phyloP scores from a whole-genome alignment of 2,329 filamentous ascomycete genomes.

The Colletotrichum salicis region DNA sequence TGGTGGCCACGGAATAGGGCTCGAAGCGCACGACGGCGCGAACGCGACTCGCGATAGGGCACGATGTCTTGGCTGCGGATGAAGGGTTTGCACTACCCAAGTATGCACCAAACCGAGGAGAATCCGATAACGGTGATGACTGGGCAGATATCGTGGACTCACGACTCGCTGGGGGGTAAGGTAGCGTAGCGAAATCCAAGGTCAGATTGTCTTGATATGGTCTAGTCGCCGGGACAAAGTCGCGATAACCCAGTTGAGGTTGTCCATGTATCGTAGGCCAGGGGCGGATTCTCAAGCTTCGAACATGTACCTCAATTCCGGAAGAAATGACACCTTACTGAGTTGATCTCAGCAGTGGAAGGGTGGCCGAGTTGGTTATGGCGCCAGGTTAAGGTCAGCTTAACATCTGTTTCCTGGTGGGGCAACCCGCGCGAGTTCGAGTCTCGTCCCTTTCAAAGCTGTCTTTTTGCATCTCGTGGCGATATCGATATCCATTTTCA shows the following conservation, averaged over 20 bases:
- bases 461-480: neutral
- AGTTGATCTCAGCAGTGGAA: neutral
- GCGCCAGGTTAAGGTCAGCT: constrained; percentile 36
- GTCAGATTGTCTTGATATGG: neutral
- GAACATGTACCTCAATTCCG: fast-evolving
- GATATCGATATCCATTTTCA: no score
- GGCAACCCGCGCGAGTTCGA: constrained; percentile 36
- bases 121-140: neutral
- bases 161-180: neutral
- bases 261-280: no score
- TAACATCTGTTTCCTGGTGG: constrained; percentile 35
- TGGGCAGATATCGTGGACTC: neutral
- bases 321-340: neutral
- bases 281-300: no score
- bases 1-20: constrained; percentile 11
- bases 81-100: neutral
- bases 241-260: no score
- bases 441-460: constrained; percentile 31
- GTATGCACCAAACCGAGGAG: neutral
- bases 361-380: constrained; percentile 37
- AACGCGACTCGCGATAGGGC: neutral
- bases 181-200: neutral
- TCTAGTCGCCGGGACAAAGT: neutral
- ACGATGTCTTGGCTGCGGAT: neutral
- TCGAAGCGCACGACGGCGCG: neutral